A percentile compares a stretch with the other conserved stretches of the same genome.
Evolutionary conservation across 768 basidiomycete genomes (phyloP).

Genomic region (Trametes coccinea): DNA sequence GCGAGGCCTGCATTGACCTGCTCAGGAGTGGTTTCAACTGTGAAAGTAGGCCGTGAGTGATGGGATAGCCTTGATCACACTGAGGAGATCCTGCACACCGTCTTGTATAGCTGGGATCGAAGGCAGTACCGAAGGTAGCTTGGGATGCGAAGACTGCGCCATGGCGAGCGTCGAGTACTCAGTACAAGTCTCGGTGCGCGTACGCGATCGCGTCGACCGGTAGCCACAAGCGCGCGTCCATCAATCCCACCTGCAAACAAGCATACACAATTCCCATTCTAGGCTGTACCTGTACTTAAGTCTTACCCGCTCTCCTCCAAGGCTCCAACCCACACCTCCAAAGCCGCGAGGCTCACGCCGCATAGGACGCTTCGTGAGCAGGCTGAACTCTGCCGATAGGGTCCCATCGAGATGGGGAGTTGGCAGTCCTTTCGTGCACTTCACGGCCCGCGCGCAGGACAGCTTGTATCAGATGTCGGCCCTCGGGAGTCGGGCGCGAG

Average conservation of each 20-base stretch:
- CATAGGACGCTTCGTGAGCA: no score
- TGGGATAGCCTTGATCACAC: not conserved
- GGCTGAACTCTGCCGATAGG: no score
- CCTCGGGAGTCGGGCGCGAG: not conserved
- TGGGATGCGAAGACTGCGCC: conserved; percentile 24
- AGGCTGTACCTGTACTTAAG: no score
- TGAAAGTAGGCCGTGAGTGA: not conserved
- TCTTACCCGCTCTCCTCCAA: no score
- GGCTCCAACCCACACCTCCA: no score
- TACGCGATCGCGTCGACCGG: no score
- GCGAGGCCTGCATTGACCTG: conserved; percentile 54
- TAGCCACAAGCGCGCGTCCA: not conserved
- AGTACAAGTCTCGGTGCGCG: no score
- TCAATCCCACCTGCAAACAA: not conserved
- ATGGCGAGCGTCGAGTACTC: conserved; percentile 5
- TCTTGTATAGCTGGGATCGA: conserved; percentile 52
- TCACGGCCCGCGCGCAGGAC: not conserved
- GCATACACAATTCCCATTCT: no score
- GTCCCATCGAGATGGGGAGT: no score
- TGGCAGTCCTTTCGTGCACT: not conserved
- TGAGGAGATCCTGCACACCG: conserved; percentile 32
- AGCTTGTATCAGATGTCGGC: not conserved
- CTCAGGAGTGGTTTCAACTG: conserved; percentile 56
- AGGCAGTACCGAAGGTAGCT: conserved; percentile 51
- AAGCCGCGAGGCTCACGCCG: no score